phyloP scores from a whole-genome alignment of 78 protist genomes.

The Dictyostelium purpureum region DNA sequence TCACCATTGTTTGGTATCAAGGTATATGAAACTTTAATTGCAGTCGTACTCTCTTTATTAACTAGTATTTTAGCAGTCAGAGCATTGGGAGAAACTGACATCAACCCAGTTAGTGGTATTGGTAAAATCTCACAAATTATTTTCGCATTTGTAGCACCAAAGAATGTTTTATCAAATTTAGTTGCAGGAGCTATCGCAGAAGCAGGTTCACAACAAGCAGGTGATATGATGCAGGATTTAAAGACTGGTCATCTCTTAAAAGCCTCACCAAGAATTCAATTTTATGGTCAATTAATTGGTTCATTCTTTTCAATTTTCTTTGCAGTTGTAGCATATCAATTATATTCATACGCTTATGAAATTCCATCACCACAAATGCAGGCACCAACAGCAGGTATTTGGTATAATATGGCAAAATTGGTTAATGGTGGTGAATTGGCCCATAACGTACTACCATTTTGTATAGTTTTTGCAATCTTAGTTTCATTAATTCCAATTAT shows the following conservation, averaged over 20 bases:
- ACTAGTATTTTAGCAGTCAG: constrained; percentile 86
- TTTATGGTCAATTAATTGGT: constrained; percentile 86
- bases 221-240: constrained; percentile 90
- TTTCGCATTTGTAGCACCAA: constrained; percentile 80
- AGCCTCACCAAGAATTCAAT: constrained; percentile 84
- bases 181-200: constrained; percentile 90
- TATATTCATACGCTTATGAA: constrained; percentile 49
- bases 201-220: constrained; percentile 84
- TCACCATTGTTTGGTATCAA: constrained; percentile 34
- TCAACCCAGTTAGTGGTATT: constrained; percentile 88
- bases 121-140: constrained; percentile 88
- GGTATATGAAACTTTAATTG: constrained; percentile 38
- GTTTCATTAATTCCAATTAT: constrained; percentile 75
- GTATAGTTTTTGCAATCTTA: constrained; percentile 50
- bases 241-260: constrained; percentile 87
- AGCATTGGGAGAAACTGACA: constrained; percentile 87
- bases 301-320: constrained; percentile 75
- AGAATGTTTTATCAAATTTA: constrained; percentile 76
- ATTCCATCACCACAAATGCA: constrained; percentile 5
- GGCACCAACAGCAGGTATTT: constrained; percentile 68
- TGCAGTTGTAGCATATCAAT: constrained; percentile 81
- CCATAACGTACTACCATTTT: constrained; percentile 63
- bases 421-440: constrained; percentile 73
- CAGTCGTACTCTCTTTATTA: constrained; percentile 63
- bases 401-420: constrained; percentile 76